phyloP scores from a whole-genome alignment of 2,329 filamentous ascomycete species.

The Colletotrichum brevisporum region DNA sequence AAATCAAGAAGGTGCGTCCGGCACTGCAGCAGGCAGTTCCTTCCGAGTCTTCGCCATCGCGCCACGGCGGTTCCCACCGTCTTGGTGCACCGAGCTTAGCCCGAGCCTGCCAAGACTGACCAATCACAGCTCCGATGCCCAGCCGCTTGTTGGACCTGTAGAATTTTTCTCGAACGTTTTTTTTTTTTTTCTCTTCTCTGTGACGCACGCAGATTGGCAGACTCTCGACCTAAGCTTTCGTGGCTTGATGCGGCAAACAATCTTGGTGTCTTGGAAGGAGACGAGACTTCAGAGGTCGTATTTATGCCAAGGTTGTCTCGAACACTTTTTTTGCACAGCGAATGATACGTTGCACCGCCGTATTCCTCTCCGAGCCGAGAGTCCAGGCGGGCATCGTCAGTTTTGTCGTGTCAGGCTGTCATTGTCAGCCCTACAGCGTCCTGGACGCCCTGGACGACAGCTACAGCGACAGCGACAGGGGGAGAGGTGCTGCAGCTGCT shows the following conservation, averaged over 20 bases:
- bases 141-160: slow-evolving; percentile 11
- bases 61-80: too few species aligned
- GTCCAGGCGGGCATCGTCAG: too few species aligned
- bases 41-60: too few species aligned
- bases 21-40: too few species aligned
- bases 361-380: neutral
- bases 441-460: slow-evolving; percentile 10
- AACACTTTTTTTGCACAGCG: neutral
- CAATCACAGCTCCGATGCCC: slow-evolving; percentile 20
- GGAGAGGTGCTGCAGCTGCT: too few species aligned
- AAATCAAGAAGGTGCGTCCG: too few species aligned
- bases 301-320: neutral
- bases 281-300: too few species aligned
- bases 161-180: slow-evolving; percentile 34
- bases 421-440: slow-evolving; percentile 34
- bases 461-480: neutral
- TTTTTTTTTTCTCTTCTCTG: neutral
- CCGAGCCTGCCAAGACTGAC: slow-evolving; percentile 24
- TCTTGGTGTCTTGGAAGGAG: neutral
- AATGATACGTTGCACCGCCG: slow-evolving; percentile 14
- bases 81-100: slow-evolving; percentile 24
- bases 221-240: neutral
- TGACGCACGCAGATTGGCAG: too few species aligned
- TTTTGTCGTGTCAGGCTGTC: slow-evolving; percentile 7
- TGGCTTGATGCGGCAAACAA: neutral